Evolutionary conservation across 139 green algal genomes (phyloP).

Genomic region (Closterium sp.): DNA sequence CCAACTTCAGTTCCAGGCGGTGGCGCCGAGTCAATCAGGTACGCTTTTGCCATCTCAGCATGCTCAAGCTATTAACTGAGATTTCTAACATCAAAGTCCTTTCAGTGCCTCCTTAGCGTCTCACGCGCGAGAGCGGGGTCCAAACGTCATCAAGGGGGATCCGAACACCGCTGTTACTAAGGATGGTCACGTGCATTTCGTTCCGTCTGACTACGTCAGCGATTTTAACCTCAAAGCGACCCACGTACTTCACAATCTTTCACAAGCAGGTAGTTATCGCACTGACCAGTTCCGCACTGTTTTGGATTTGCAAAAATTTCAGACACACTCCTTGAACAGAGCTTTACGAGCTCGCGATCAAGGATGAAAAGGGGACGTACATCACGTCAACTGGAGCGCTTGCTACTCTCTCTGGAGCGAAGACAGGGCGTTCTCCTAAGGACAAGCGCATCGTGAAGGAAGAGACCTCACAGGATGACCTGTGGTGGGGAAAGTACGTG

Average conservation of each 20-base stretch:
- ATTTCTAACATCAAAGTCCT: neutral
- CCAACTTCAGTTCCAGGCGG: neutral
- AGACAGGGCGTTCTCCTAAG: constrained; percentile 84
- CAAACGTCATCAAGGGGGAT: constrained; percentile 5
- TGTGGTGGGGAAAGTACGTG: constrained; percentile 52
- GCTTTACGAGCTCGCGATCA: constrained; percentile 44
- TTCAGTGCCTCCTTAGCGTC: constrained; percentile 18
- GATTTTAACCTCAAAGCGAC: constrained; percentile 33
- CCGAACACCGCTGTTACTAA: neutral
- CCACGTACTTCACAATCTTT: constrained; percentile 38
- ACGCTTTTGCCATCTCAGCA: neutral
- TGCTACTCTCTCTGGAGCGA: constrained; percentile 75
- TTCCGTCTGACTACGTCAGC: neutral
- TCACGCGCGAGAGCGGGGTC: neutral
- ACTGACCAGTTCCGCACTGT: neutral
- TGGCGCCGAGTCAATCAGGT: constrained; percentile 36
- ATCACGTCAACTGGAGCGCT: constrained; percentile 73
- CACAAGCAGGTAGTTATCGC: neutral
- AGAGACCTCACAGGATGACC: constrained; percentile 23
- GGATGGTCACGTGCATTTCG: neutral
- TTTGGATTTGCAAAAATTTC: neutral
- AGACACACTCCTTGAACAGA: constrained; percentile 9
- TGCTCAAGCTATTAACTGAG: neutral
- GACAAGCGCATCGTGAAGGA: constrained; percentile 94
- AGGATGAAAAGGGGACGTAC: constrained; percentile 44